phyloP scores from a whole-genome alignment of 2,329 filamentous ascomycete species.

The Fusarium sp. region DNA sequence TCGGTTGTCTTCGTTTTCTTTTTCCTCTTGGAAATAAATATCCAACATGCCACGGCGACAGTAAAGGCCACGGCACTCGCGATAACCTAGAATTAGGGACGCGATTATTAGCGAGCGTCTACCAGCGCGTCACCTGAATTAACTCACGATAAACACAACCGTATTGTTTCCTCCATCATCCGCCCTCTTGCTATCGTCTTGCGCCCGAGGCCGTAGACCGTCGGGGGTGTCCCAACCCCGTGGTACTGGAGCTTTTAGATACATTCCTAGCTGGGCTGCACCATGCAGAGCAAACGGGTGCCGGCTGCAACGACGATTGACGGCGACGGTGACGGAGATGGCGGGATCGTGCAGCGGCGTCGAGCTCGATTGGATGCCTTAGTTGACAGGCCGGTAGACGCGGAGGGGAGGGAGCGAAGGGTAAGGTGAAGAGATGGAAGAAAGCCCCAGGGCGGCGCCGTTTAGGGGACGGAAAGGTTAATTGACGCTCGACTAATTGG shows the following conservation, averaged over 20 bases:
- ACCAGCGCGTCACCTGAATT: background rate
- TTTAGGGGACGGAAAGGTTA: background rate
- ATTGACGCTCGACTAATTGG: constrained; percentile 8
- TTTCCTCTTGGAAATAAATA: constrained; percentile 34
- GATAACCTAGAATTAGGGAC: constrained; percentile 28
- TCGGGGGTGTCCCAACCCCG: constrained; percentile 34
- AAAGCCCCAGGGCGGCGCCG: background rate
- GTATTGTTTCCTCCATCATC: constrained; percentile 20
- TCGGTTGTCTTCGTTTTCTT: constrained; percentile 17
- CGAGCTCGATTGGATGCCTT: constrained; percentile 18
- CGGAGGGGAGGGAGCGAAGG: constrained; percentile 6
- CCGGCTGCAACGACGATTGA: constrained; percentile 9
- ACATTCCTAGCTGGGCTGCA: constrained; percentile 33
- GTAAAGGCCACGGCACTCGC: constrained; percentile 29
- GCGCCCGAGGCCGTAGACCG: constrained; percentile 15
- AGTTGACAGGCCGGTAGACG: constrained; percentile 17
- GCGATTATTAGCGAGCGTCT: constrained; percentile 7
- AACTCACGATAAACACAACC: constrained; percentile 40
- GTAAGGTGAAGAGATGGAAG: constrained; percentile 13
- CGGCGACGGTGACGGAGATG: background rate
- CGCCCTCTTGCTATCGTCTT: constrained; percentile 1
- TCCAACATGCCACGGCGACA: constrained; percentile 18
- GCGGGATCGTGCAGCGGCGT: constrained; percentile 7
- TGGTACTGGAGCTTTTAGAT: constrained; percentile 34
- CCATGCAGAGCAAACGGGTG: constrained; percentile 26